These are phyloP conservation scores for Acanthamoeba healyi DNA, from an alignment of 208 protist species.

Conservation along the genomic window DNA sequence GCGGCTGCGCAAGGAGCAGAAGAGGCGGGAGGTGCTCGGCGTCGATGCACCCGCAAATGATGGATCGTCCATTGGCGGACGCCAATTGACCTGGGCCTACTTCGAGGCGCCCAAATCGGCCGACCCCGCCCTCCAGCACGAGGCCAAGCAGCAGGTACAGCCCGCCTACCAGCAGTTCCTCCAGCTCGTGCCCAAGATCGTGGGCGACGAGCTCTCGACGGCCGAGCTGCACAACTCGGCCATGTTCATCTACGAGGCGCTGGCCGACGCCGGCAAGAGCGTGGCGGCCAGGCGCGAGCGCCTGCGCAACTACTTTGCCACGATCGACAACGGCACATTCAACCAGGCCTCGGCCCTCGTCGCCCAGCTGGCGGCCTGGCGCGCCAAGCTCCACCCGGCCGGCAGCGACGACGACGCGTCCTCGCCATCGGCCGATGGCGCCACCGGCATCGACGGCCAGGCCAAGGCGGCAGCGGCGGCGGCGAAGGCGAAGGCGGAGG, in stretches of 20 bases:
- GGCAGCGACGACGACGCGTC: too few species aligned
- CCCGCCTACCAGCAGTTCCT: constrained; percentile 40
- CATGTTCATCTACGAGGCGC: constrained; percentile 60
- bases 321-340: constrained; percentile 16
- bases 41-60: too few species aligned
- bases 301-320: constrained; percentile 60
- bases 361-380: constrained; percentile 8
- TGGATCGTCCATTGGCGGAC: background rate
- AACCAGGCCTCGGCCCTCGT: constrained; percentile 20
- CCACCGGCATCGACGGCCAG: background rate
- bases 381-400: background rate
- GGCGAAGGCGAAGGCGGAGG: background rate
- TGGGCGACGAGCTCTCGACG: constrained; percentile 45
- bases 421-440: too few species aligned
- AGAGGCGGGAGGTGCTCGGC: background rate
- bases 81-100: constrained; percentile 20
- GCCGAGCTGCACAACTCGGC: constrained; percentile 33
- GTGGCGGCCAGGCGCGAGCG: constrained; percentile 9
- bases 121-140: background rate
- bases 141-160: constrained; percentile 4
- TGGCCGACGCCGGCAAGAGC: constrained; percentile 1
- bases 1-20: background rate
- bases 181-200: constrained; percentile 26
- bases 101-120: constrained; percentile 13
- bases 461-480: background rate